These are phyloP conservation scores for Fusarium subtropicale DNA, from an alignment of 2,329 filamentous ascomycete species.

Conservation along the genomic window DNA sequence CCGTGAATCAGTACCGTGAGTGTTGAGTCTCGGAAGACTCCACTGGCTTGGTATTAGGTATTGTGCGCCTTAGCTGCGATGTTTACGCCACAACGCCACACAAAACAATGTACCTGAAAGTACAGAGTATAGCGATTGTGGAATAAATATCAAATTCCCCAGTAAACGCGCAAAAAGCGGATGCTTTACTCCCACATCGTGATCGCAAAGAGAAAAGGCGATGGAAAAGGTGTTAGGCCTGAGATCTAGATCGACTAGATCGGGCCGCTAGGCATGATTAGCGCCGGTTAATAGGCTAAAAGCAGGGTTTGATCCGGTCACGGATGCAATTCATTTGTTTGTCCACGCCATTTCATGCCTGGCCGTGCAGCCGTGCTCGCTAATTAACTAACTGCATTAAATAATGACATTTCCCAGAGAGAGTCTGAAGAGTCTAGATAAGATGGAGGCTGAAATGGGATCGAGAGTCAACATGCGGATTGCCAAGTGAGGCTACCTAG, in stretches of 20 bases:
- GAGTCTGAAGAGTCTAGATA: accelerated
- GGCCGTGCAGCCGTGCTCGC: background rate
- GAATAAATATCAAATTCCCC: background rate
- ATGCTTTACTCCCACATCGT: background rate
- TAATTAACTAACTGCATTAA: background rate
- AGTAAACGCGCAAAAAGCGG: background rate
- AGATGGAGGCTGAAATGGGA: background rate
- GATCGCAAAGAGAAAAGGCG: background rate
- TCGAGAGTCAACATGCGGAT: background rate
- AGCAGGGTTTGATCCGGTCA: background rate
- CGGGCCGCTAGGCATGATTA: slow-evolving; percentile 16
- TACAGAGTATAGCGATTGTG: too few relatives aligned
- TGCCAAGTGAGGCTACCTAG: background rate
- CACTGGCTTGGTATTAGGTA: too few relatives aligned
- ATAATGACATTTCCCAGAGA: background rate
- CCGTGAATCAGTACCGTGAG: too few relatives aligned
- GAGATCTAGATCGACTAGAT: slow-evolving; percentile 12
- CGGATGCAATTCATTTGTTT: background rate
- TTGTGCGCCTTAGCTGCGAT: background rate
- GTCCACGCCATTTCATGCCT: background rate
- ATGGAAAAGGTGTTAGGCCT: slow-evolving; percentile 7
- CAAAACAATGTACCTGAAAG: background rate
- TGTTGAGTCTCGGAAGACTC: too few relatives aligned
- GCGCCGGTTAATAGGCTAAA: background rate
- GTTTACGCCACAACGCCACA: background rate